These are phyloP conservation scores for Penicillium steckii DNA, from an alignment of 495 filamentous ascomycete species.

Conservation along the genomic window DNA sequence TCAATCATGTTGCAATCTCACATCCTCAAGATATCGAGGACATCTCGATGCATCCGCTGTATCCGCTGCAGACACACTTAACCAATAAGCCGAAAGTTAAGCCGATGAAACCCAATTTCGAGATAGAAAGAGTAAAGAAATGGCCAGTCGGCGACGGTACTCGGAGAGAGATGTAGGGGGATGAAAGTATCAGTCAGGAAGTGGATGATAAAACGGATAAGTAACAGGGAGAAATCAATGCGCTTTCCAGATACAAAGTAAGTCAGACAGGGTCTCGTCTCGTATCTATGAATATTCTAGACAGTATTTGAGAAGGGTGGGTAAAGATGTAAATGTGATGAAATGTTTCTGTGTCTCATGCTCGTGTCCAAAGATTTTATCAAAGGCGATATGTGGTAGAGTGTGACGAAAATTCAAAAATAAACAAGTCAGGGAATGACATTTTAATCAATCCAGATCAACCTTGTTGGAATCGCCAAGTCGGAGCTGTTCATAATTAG, in stretches of 20 bases:
- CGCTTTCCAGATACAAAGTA: slow-evolving; percentile 10
- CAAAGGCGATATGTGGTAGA: not conserved
- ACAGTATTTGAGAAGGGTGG: not conserved
- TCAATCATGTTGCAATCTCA: not conserved
- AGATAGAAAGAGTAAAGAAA: not conserved
- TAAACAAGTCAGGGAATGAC: slow-evolving; percentile 3
- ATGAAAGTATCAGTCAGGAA: not conserved
- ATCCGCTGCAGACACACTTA: not conserved
- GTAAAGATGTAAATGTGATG: not conserved
- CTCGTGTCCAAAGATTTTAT: slow-evolving; percentile 7
- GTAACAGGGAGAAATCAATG: slow-evolving; percentile 7
- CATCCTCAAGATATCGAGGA: too few relatives aligned
- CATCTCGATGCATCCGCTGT: too few relatives aligned
- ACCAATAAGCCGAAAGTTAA: not conserved
- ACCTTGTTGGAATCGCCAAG: slow-evolving; percentile 54
- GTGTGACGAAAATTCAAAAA: not conserved
- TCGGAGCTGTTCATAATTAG: slow-evolving; percentile 52
- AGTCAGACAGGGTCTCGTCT: slow-evolving; percentile 16
- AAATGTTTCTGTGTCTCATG: slow-evolving; percentile 21
- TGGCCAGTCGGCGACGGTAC: not conserved
- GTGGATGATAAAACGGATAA: not conserved
- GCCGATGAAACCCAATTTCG: not conserved
- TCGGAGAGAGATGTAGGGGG: not conserved
- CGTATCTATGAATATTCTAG: slow-evolving; percentile 19
- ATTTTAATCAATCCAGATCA: slow-evolving; percentile 45